These are phyloP conservation scores for Sporothrix humicola DNA, from an alignment of 2,329 filamentous ascomycete species.

Conservation along the genomic window DNA sequence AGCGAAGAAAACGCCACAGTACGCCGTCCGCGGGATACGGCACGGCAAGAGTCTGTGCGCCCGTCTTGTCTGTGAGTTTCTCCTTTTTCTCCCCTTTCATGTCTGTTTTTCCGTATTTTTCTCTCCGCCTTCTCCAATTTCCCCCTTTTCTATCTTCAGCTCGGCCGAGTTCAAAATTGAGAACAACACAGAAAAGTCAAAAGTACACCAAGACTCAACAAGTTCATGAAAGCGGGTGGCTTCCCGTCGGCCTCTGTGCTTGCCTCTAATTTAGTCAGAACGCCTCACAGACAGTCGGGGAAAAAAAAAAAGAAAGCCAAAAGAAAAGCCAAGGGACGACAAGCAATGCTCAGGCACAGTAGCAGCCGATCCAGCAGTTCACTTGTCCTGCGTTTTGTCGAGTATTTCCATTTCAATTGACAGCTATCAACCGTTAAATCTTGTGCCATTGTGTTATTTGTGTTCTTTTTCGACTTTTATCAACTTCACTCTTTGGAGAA, in stretches of 20 bases:
- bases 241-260: not conserved
- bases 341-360: not conserved
- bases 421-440: too few species aligned
- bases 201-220: not conserved
- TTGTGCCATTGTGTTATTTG: not conserved
- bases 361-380: too few species aligned
- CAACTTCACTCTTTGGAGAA: not conserved
- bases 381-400: too few species aligned
- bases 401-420: too few species aligned
- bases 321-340: not conserved
- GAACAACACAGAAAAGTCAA: not conserved
- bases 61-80: not conserved
- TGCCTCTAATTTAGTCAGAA: slow-evolving; percentile 1
- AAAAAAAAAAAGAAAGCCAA: too few species aligned
- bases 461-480: not conserved
- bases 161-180: not conserved
- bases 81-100: not conserved
- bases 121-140: not conserved
- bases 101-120: not conserved
- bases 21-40: not conserved
- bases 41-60: slow-evolving; percentile 8
- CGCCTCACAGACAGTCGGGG: not conserved
- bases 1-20: slow-evolving; percentile 2
- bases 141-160: not conserved
- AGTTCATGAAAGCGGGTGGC: not conserved